Percentiles rank a stretch among this genome's conserved stretches.
These are phyloP conservation scores for Yarrowia sp. DNA, from an alignment of 805 yeast genomes.

Conservation along the genomic window DNA sequence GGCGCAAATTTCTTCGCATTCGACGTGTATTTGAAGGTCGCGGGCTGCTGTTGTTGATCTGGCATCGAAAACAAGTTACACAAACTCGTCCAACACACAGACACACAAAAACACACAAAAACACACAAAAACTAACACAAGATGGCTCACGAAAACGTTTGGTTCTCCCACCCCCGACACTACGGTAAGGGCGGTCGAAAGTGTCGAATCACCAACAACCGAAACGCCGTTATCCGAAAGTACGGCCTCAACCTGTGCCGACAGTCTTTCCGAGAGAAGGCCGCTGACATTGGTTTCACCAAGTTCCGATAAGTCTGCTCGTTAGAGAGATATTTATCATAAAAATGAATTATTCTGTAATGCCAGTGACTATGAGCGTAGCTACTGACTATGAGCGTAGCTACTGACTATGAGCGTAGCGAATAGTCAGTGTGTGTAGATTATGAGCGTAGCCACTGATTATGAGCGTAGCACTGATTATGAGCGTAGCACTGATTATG, in stretches of 20 bases:
- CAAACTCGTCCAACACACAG: background rate
- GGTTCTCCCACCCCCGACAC: conserved; percentile 99
- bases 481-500: no score
- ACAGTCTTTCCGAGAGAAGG: conserved; percentile 99
- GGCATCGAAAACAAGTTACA: no score
- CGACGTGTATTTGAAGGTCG: background rate
- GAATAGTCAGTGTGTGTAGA: no score
- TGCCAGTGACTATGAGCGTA: background rate
- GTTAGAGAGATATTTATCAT: background rate
- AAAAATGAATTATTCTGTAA: conserved; percentile 14
- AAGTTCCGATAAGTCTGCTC: conserved; percentile 83
- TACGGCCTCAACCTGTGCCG: conserved; percentile 99
- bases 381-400: no score
- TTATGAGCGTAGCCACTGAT: no score
- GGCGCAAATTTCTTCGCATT: no score
- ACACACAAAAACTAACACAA: conserved; percentile 54
- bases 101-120: background rate
- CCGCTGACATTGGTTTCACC: conserved; percentile 98
- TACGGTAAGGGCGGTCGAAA: conserved; percentile 99
- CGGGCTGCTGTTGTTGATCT: background rate
- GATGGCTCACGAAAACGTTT: conserved; percentile 99
- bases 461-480: no score
- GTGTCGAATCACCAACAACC: conserved; percentile 99
- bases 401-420: no score
- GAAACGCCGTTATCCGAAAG: conserved; percentile 99